Conservation (phyloP, 2,329 filamentous ascomycete species). For the Aspergillus latus region DNA sequence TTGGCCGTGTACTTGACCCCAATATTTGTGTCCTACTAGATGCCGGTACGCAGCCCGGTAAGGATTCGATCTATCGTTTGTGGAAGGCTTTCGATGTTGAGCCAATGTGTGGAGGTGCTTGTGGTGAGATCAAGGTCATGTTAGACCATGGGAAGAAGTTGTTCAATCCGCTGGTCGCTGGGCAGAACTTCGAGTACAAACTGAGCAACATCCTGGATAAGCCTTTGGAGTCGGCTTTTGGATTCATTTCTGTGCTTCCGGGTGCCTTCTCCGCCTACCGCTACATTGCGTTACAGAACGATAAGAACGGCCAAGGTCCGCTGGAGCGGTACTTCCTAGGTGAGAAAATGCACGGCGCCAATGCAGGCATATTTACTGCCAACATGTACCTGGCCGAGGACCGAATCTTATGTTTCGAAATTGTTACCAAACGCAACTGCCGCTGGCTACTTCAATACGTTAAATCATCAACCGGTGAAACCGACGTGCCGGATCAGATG, state of each 20-base stretch:
- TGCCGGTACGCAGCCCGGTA: slow-evolving; percentile 91
- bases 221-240: slow-evolving; percentile 93
- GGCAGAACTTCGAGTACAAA: slow-evolving; percentile 99
- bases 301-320: slow-evolving; percentile 89
- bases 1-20: slow-evolving; percentile 85
- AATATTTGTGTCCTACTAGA: slow-evolving; percentile 97
- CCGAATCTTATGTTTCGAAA: slow-evolving; percentile 62
- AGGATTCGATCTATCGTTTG: slow-evolving; percentile 92
- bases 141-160: slow-evolving; percentile 81
- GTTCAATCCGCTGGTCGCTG: slow-evolving; percentile 88
- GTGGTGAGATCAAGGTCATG: slow-evolving; percentile 99
- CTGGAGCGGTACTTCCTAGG: slow-evolving; percentile 96
- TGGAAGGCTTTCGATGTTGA: slow-evolving; percentile 99
- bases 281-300: slow-evolving; percentile 91
- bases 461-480: slow-evolving; percentile 95
- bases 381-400: slow-evolving; percentile 63
- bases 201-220: slow-evolving; percentile 99
- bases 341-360: slow-evolving; percentile 90
- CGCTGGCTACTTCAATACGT: slow-evolving; percentile 98
- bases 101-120: slow-evolving; percentile 95
- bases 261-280: slow-evolving; percentile 99
- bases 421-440: slow-evolving; percentile 95
- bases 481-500: slow-evolving; percentile 91
- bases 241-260: slow-evolving; percentile 94
- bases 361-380: slow-evolving; percentile 93